Percentiles rank a stretch among this genome's conserved stretches.
phyloP scores from a whole-genome alignment of 2,329 filamentous ascomycete genomes.

The Dactylonectria estremocensis region DNA sequence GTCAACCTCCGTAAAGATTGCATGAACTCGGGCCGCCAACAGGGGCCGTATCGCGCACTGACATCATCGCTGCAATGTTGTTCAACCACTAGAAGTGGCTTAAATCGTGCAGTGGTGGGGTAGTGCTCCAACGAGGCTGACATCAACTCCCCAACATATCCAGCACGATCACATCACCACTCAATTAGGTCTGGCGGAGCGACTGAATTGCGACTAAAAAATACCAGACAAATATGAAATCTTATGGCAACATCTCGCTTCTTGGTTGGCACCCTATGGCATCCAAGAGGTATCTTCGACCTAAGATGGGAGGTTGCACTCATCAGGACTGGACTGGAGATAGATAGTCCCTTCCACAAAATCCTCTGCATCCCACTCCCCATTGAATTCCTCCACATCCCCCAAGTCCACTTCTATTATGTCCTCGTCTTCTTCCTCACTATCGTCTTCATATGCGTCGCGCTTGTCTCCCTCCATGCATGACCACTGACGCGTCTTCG shows the following conservation, averaged over 20 bases:
- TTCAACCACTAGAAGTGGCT: too few species aligned
- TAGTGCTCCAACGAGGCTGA: background rate
- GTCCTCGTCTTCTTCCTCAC: conserved; percentile 4
- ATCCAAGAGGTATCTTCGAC: background rate
- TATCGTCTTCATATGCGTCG: conserved; percentile 3
- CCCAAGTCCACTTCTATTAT: background rate
- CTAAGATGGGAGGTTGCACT: background rate
- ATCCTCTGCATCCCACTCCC: conserved; percentile 1
- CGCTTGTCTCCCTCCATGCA: conserved; percentile 5
- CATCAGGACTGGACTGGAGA: conserved; percentile 2
- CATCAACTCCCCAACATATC: background rate
- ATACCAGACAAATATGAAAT: background rate
- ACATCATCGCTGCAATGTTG: too few species aligned
- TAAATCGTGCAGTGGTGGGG: too few species aligned
- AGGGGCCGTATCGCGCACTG: too few species aligned
- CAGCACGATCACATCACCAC: background rate
- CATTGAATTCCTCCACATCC: conserved; percentile 1
- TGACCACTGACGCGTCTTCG: conserved; percentile 6
- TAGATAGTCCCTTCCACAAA: background rate
- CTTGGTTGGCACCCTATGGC: background rate
- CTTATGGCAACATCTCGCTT: background rate
- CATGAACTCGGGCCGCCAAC: too few species aligned
- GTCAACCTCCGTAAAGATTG: too few species aligned
- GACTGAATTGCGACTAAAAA: conserved; percentile 1
- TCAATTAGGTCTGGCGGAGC: background rate